Evolutionary conservation across 495 filamentous ascomycete genomes (phyloP), one percentile per base, ranked within the genome.

Genomic region (Penicillium parvum): DNA sequence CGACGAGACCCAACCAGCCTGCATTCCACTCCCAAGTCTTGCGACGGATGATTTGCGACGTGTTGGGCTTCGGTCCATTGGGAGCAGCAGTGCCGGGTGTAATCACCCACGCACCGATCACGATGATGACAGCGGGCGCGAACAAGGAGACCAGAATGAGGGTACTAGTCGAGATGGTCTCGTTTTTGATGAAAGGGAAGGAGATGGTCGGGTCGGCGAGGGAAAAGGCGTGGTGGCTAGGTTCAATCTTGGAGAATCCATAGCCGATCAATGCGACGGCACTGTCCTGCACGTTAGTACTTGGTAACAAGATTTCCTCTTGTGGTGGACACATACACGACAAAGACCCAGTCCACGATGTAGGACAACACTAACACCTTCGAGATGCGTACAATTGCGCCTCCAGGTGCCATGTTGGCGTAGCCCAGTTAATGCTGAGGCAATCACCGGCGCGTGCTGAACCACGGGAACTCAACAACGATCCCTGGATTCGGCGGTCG

Each of bases 11-110:
- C 56, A 85, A 66, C 76, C 78, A 79, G 10, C 75, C 82, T 2
- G 69, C 75, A 48, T 84, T 80, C 71, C 74, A 79, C 51, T 82
- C 82, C 77, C 83, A 86, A 71, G 48, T 40, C 29, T 53, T 59
- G 40, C 49, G 52, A 28, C 40, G 50, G 12, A 55, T 37, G 4
- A 68, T 44, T 19, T 64, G 52, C n/a, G 60, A 38, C 28, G 36
- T 47, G 3, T 71, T 60, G 3, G 63, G 21, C 16, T 48, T 53
- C 7, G 37, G 5, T 6, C 43, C 46, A 4, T 25, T 48, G 25
- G 42, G 50, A 4, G 49, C 57, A 2, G 54, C 52, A 5, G 68
- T 68, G 4, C 73, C 71, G 2, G 76, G 76, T 1, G 77, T 63
- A 33, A 82, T 48, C 11, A 79, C 33, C 7, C 81, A 48, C 36